These are phyloP conservation scores for Backusella sp. DNA, from an alignment of 192 early-diverging fungal species.

Conservation along the genomic window DNA sequence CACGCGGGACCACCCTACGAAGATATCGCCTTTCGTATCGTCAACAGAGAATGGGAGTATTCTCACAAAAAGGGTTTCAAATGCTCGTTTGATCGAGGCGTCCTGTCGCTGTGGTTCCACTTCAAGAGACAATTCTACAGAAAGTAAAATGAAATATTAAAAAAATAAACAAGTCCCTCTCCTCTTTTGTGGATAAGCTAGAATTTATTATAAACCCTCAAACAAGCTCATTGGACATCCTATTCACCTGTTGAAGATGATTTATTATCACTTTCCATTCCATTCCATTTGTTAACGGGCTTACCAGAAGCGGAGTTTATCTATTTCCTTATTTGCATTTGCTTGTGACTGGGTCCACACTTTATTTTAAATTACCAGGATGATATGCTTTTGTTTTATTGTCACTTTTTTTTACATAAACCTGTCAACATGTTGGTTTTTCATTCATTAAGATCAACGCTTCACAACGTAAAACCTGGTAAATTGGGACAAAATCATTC, in stretches of 20 bases:
- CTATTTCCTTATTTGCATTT: not conserved
- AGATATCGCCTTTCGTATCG: slow-evolving; percentile 96
- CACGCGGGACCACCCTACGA: slow-evolving; percentile 81
- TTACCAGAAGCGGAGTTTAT: too few relatives aligned
- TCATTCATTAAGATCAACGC: not conserved
- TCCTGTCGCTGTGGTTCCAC: slow-evolving; percentile 78
- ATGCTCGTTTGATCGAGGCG: slow-evolving; percentile 78
- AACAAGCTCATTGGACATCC: too few relatives aligned
- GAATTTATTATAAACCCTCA: too few relatives aligned
- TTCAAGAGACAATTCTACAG: slow-evolving; percentile 84
- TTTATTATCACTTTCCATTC: too few relatives aligned
- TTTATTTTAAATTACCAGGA: not conserved
- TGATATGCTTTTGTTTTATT: not conserved
- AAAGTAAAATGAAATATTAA: slow-evolving; percentile 41
- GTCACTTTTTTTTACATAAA: not conserved
- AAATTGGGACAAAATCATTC: not conserved
- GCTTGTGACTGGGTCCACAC: not conserved
- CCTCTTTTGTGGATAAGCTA: too few relatives aligned
- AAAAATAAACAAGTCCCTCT: too few relatives aligned
- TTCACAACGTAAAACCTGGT: not conserved
- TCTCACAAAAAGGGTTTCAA: slow-evolving; percentile 85
- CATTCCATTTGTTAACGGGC: too few relatives aligned
- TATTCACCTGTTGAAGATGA: too few relatives aligned
- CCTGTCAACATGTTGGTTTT: not conserved
- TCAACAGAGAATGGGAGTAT: slow-evolving; percentile 95